These are phyloP conservation scores for Flaveria linearis DNA, from an alignment of 129 eudicot genomes.

Conservation along the genomic window DNA sequence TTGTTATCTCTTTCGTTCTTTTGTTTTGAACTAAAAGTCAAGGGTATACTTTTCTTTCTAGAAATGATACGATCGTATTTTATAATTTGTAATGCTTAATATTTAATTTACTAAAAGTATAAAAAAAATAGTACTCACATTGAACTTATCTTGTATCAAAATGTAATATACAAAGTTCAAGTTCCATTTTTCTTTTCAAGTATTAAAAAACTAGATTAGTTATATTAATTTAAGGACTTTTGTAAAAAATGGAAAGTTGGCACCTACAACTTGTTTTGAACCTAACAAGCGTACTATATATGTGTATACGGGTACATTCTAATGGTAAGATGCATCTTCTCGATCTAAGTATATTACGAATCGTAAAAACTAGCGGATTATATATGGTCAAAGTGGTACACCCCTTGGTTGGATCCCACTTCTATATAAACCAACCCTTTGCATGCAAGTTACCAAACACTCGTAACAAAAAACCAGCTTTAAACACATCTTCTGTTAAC, in stretches of 20 bases:
- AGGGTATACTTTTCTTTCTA: conserved; percentile 8
- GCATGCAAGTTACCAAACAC: conserved; percentile 16
- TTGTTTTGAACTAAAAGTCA: conserved; percentile 8
- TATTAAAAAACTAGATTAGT: neutral
- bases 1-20: neutral
- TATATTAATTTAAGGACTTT: neutral
- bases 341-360: too few species aligned
- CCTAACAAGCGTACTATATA: neutral
- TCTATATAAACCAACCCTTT: conserved; percentile 47
- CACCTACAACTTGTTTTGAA: conserved; percentile 20
- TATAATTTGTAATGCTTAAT: neutral
- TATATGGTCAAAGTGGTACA: conserved; percentile 11
- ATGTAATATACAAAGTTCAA: neutral
- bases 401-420: conserved; percentile 13
- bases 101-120: neutral
- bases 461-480: conserved; percentile 15
- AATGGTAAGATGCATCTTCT: too few species aligned
- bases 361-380: neutral
- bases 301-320: too few species aligned
- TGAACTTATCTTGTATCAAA: conserved; percentile 13
- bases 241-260: conserved; percentile 20
- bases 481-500: neutral
- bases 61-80: neutral
- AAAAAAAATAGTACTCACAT: neutral
- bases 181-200: neutral